Percentiles rank a stretch among this genome's conserved stretches.
These are phyloP conservation scores for Vitis rotundifolia DNA, from an alignment of 164 flowering plant genomes.

Conservation along the genomic window DNA sequence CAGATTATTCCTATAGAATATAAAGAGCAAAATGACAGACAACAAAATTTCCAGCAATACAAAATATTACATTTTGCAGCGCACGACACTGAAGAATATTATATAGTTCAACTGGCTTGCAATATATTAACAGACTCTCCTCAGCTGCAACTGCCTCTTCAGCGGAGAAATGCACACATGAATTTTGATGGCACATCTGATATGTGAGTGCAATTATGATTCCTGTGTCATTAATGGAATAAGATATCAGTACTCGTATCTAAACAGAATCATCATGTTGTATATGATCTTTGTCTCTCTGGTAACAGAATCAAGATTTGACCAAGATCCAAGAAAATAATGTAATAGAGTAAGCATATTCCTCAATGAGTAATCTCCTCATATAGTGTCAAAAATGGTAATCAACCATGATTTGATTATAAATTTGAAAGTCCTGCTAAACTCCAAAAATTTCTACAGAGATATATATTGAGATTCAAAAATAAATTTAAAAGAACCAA, in stretches of 20 bases:
- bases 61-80: constrained; percentile 28
- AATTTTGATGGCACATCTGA: constrained; percentile 45
- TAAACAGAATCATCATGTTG: too few relatives aligned
- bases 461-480: too few relatives aligned
- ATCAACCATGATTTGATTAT: too few relatives aligned
- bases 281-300: too few relatives aligned
- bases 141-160: constrained; percentile 41
- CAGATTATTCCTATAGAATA: neutral
- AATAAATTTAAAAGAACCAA: too few relatives aligned
- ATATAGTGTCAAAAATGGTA: too few relatives aligned
- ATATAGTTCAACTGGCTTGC: constrained; percentile 58
- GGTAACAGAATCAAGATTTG: too few relatives aligned
- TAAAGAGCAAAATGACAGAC: neutral
- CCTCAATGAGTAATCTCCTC: too few relatives aligned
- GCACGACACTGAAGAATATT: constrained; percentile 47
- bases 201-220: constrained; percentile 9
- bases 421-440: too few relatives aligned
- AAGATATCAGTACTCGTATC: neutral
- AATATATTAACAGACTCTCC: constrained; percentile 42
- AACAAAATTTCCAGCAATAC: neutral
- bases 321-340: too few relatives aligned
- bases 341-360: too few relatives aligned
- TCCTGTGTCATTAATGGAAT: constrained; percentile 13
- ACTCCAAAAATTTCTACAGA: too few relatives aligned
- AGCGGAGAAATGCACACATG: constrained; percentile 25